phyloP scores from a whole-genome alignment of 2,329 filamentous ascomycete genomes.

The Fusarium goolgardi region DNA sequence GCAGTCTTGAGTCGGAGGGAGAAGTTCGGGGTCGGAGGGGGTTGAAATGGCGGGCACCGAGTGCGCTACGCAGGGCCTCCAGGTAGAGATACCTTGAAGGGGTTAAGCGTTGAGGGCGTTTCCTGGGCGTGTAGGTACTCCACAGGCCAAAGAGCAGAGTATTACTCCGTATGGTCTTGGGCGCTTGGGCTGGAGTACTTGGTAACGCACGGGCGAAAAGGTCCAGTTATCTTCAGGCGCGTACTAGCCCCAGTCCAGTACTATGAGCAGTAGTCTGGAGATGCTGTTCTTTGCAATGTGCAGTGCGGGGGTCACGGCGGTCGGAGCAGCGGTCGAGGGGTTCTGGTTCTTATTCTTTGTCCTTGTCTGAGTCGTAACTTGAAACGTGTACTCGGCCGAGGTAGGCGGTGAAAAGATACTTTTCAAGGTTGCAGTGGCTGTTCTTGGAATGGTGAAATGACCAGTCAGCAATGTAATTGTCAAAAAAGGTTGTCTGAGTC shows the following conservation, averaged over 20 bases:
- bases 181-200: constrained; percentile 39
- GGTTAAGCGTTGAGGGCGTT: constrained; percentile 35
- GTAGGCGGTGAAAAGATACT: constrained; percentile 42
- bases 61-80: constrained; percentile 36
- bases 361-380: constrained; percentile 26
- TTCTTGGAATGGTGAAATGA: constrained; percentile 47
- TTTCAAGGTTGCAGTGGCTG: constrained; percentile 43
- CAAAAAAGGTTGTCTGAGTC: constrained; percentile 37
- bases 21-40: constrained; percentile 42
- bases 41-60: constrained; percentile 47
- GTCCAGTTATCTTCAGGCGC: constrained; percentile 36
- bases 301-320: constrained; percentile 31
- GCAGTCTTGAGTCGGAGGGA: constrained; percentile 44
- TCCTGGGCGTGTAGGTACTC: constrained; percentile 30
- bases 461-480: constrained; percentile 45
- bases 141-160: constrained; percentile 21
- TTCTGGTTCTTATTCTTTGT: constrained; percentile 21
- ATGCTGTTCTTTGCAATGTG: constrained; percentile 23
- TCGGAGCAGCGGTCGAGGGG: constrained; percentile 29
- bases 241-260: constrained; percentile 39
- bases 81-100: constrained; percentile 31
- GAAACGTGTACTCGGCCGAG: constrained; percentile 26
- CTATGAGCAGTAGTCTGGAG: constrained; percentile 38
- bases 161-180: constrained; percentile 14
- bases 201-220: constrained; percentile 37